Percentiles rank a stretch among this genome's conserved stretches.
Conservation (phyloP, 805 yeast genomes). For the Pichia nanzhaoensis region DNA sequence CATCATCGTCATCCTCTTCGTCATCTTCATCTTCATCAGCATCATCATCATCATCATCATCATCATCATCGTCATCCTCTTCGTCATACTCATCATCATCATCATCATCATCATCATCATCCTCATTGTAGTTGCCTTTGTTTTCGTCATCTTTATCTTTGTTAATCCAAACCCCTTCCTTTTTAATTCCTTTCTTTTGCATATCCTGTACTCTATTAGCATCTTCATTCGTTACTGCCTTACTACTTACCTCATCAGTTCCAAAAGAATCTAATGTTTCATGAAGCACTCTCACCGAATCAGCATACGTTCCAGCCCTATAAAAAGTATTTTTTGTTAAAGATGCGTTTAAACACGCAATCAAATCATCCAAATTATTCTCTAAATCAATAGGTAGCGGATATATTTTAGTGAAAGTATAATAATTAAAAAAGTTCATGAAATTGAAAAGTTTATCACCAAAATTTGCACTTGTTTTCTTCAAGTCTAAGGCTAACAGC, state of each 20-base stretch:
- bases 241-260: conserved; percentile 5
- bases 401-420: conserved; percentile 49
- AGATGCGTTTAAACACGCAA: conserved; percentile 5
- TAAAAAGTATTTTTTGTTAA: conserved; percentile 29
- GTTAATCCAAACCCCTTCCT: no score
- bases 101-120: conserved; percentile 15
- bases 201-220: no score
- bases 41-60: conserved; percentile 24
- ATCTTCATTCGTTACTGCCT: no score
- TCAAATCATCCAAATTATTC: conserved; percentile 42
- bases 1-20: conserved; percentile 22
- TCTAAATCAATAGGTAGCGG: conserved; percentile 50
- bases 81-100: conserved; percentile 13
- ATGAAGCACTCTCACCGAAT: conserved; percentile 38
- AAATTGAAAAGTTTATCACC: conserved; percentile 32
- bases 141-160: conserved; percentile 18
- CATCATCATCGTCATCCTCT: conserved; percentile 17
- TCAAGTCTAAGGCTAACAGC: conserved; percentile 27
- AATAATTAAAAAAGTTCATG: conserved; percentile 63
- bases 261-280: conserved; percentile 19
- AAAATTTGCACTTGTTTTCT: conserved; percentile 10
- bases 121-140: conserved; percentile 17
- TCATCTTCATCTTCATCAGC: conserved; percentile 30
- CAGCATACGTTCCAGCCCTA: conserved; percentile 44
- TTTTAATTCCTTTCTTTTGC: no score